A percentile compares a stretch with the other conserved stretches of the same genome.
Conservation (phyloP, 257 asterid species). For the Echites panduratus region DNA sequence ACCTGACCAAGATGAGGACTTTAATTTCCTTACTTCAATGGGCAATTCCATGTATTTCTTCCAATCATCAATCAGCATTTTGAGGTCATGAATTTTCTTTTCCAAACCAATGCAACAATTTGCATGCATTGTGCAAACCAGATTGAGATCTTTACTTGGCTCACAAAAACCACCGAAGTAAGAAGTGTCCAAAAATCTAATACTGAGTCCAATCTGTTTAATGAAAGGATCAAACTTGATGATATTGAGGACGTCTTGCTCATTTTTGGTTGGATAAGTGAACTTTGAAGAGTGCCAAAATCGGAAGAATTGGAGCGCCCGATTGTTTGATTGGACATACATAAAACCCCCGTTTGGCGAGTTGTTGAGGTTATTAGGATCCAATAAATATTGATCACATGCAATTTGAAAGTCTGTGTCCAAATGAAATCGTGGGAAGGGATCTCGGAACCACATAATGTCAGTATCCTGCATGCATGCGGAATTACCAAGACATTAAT, state of each 20-base stretch:
- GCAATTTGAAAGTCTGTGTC: constrained; percentile 56
- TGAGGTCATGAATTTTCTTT: constrained; percentile 50
- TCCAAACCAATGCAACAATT: constrained; percentile 57
- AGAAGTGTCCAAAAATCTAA: constrained; percentile 46
- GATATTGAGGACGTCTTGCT: constrained; percentile 55
- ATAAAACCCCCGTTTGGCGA: constrained; percentile 58
- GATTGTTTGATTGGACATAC: constrained; percentile 41
- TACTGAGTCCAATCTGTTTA: constrained; percentile 29
- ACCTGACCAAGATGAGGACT: not conserved
- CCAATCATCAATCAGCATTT: constrained; percentile 48
- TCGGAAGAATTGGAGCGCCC: constrained; percentile 49
- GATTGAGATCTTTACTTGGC: constrained; percentile 40
- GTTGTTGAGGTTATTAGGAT: constrained; percentile 29
- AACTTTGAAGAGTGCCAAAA: constrained; percentile 36
- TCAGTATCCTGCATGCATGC: constrained; percentile 62
- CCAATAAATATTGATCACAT: constrained; percentile 39
- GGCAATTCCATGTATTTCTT: constrained; percentile 25
- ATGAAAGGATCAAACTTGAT: constrained; percentile 35
- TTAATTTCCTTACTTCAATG: not conserved
- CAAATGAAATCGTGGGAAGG: constrained; percentile 37
- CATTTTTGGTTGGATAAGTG: constrained; percentile 41
- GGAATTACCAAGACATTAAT: too few relatives aligned
- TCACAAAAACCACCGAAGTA: constrained; percentile 64
- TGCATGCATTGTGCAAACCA: constrained; percentile 59
- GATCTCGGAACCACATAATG: constrained; percentile 62